A percentile compares a stretch with the other conserved stretches of the same genome.
Evolutionary conservation across 331 rosid species (phyloP).

Genomic region (Spiraea crenata): DNA sequence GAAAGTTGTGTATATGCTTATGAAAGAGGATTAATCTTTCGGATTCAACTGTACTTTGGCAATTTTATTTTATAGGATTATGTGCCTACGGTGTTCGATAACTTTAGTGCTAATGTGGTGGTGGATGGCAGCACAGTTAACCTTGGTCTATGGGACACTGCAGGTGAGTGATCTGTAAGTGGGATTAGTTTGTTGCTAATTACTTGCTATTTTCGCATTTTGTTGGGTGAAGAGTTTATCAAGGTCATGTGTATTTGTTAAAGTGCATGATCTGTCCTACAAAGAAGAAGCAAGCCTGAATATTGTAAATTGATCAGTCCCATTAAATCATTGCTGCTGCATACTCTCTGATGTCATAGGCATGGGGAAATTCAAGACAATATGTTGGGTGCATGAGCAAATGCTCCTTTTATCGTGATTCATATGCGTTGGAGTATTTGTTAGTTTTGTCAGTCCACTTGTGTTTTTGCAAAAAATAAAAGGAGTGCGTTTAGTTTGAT

Average conservation of each 20-base stretch:
- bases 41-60: neutral
- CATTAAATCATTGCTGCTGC: neutral
- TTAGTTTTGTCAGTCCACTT: too few species aligned
- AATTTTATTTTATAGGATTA: constrained; percentile 48
- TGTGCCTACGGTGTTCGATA: constrained; percentile 90
- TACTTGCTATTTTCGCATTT: neutral
- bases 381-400: too few species aligned
- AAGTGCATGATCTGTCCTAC: neutral
- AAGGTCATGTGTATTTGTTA: neutral
- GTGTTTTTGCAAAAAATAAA: too few species aligned
- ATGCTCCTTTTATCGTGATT: too few species aligned
- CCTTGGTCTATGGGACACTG: constrained; percentile 93
- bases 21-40: neutral
- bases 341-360: neutral
- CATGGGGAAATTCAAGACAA: too few species aligned
- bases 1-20: neutral
- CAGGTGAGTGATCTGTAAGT: constrained; percentile 30
- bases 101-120: constrained; percentile 95
- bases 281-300: neutral
- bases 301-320: neutral
- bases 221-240: neutral
- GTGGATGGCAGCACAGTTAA: constrained; percentile 91
- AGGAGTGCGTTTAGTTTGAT: too few species aligned
- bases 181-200: neutral
- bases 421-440: too few species aligned